Base-by-base conservation (phyloP, 768 basidiomycete genomes). In the Phylloporus sp. region DNA sequence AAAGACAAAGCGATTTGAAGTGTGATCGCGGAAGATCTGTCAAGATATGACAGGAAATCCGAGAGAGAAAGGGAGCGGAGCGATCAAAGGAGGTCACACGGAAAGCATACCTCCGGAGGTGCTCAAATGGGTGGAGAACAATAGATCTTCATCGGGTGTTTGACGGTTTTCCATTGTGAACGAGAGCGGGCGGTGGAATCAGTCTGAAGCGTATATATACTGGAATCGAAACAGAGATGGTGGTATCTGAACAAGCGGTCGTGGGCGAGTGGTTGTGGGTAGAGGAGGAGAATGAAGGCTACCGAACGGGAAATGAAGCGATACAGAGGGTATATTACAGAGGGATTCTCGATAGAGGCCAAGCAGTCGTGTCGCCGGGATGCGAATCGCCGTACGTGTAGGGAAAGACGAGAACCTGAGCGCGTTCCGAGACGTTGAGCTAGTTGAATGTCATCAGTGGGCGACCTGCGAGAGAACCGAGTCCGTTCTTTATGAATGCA, bases 91-190 rank as follows among this genome's bases (percentile, higher is more conserved):
- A 23, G 43, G 16, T 44, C 41, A 39, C 38, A 60, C 53, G 58
- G 58, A 34, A 48, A 42, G 44, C 67, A 47, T 63, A 69, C 66
- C 65, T 60, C 65, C 66, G 63, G 58, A 49, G 41, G 26, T 36
- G 41, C 52, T 47, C 29, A 42, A n/a, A 51, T 38, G 35, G 45
- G 64, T 41, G 34, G 56, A 49, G 20, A 52, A 28, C 1, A 41
- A 6, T 2, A 52, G 32, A 54, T 59, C 52, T 47, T 65, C 38
- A 53, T 57, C 45, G 24, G 52, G 44, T 0, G 48, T 52, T 57
- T 63, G 68, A 59, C 45, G 50, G 51, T 57, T 50, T 26, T 57
- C 42, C 66, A 68, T 68, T 50, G 60, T 58, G 56, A 60, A 59
- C n/a, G 10, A n/a, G 49, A 35, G 28, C 1, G 32, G 16, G 12